Percentiles rank a stretch among this genome's conserved stretches.
phyloP scores from a whole-genome alignment of 2,329 filamentous ascomycete genomes.

The Gyromitra esculenta region DNA sequence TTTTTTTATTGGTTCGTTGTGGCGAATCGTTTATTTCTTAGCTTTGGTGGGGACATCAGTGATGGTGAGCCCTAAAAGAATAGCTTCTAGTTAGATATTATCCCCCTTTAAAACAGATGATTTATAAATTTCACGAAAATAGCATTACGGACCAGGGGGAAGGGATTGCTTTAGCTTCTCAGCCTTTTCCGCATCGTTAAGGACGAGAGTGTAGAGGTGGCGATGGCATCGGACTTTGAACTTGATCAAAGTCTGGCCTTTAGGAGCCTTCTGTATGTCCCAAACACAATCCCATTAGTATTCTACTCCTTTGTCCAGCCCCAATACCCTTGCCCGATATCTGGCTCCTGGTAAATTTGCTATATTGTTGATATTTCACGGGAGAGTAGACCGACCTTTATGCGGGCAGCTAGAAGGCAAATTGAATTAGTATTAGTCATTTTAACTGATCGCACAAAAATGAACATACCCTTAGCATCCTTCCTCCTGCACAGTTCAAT shows the following conservation, averaged over 20 bases:
- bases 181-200: constrained; percentile 99
- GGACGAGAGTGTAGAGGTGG: constrained; percentile 96
- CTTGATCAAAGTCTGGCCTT: constrained; percentile 91
- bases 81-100: constrained; percentile 38
- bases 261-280: constrained; percentile 76
- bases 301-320: constrained; percentile 1
- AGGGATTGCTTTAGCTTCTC: constrained; percentile 99
- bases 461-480: constrained; percentile 94
- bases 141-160: constrained; percentile 81
- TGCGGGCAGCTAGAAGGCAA: constrained; percentile 74
- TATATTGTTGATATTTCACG: not conserved
- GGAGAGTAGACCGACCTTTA: constrained; percentile 64
- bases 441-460: constrained; percentile 41
- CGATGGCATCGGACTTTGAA: constrained; percentile 99
- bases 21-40: constrained; percentile 62
- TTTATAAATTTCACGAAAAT: not conserved
- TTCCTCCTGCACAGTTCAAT: constrained; percentile 99
- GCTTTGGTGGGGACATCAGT: constrained; percentile 69
- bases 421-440: constrained; percentile 51
- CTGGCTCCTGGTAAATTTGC: not conserved
- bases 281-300: constrained; percentile 31
- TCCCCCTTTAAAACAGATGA: constrained; percentile 64
- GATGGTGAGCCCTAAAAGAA: constrained; percentile 66
- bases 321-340: not conserved
- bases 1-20: constrained; percentile 37